phyloP scores from a whole-genome alignment of 1,139 yeast species.

The Suhomyces panamericanus region DNA sequence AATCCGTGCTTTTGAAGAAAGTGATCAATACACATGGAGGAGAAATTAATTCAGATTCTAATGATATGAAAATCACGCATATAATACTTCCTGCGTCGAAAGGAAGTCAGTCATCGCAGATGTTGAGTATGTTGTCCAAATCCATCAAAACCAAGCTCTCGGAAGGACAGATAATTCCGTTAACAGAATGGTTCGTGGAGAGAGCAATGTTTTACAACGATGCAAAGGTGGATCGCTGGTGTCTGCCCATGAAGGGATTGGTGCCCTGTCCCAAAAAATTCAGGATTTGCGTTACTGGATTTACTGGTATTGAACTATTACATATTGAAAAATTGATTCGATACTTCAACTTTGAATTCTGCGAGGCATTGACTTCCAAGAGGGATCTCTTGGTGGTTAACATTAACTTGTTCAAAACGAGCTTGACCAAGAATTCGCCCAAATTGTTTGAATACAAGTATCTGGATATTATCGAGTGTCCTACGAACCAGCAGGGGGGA shows the following conservation, averaged over 20 bases:
- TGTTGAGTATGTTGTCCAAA: conserved; percentile 29
- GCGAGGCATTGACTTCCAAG: conserved; percentile 52
- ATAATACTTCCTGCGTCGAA: conserved; percentile 43
- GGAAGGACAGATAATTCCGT: conserved; percentile 30
- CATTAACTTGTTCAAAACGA: conserved; percentile 47
- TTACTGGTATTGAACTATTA: conserved; percentile 75
- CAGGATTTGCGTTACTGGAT: conserved; percentile 72
- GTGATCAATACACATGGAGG: conserved; percentile 50
- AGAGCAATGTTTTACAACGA: conserved; percentile 65
- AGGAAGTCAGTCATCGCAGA: conserved; percentile 27
- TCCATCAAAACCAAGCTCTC: conserved; percentile 24
- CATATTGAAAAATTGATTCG: conserved; percentile 68
- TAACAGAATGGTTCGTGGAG: conserved; percentile 88
- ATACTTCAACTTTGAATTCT: conserved; percentile 50
- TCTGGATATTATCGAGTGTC: conserved; percentile 38
- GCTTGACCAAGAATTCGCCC: conserved; percentile 41
- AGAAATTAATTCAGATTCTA: conserved; percentile 22
- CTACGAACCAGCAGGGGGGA: conserved; percentile 31
- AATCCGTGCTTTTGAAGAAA: conserved; percentile 31
- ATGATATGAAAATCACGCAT: conserved; percentile 34
- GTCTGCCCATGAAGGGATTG: conserved; percentile 53
- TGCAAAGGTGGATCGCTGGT: conserved; percentile 69
- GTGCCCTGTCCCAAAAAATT: conserved; percentile 35
- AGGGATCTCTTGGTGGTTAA: conserved; percentile 68
- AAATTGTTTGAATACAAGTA: conserved; percentile 37